Evolutionary conservation across 441 rosid genomes (phyloP).

Genomic region (Bocquillonia castaneifolia): DNA sequence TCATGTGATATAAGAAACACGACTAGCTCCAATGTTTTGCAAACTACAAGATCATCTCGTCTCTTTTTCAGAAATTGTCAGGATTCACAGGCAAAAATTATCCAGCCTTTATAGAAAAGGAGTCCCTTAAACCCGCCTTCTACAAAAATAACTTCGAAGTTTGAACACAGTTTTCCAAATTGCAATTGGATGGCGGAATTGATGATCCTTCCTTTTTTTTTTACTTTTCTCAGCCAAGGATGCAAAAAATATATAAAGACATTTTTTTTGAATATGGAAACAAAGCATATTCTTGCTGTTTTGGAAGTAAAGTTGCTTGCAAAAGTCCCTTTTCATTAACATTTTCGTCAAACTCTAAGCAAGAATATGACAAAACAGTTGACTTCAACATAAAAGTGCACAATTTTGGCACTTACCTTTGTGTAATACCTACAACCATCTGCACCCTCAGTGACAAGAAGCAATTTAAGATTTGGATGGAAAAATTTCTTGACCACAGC

Average conservation of each 20-base stretch:
- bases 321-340: background rate
- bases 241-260: too few species aligned
- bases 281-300: too few species aligned
- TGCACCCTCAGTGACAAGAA: conserved; percentile 83
- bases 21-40: background rate
- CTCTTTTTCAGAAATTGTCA: background rate
- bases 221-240: too few species aligned
- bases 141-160: background rate
- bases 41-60: background rate
- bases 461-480: conserved; percentile 75
- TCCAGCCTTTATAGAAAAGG: background rate
- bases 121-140: background rate
- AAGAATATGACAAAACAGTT: background rate
- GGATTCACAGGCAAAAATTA: background rate
- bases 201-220: background rate
- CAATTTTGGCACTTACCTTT: conserved; percentile 45
- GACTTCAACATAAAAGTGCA: background rate
- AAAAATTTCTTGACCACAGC: conserved; percentile 62
- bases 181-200: too few species aligned
- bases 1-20: background rate
- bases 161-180: background rate
- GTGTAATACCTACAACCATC: conserved; percentile 92
- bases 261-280: too few species aligned
- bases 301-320: too few species aligned
- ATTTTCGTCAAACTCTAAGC: background rate